Percentiles rank a stretch among this genome's conserved stretches.
Conservation (phyloP, 768 basidiomycete species). For the Hericium erinaceus region DNA sequence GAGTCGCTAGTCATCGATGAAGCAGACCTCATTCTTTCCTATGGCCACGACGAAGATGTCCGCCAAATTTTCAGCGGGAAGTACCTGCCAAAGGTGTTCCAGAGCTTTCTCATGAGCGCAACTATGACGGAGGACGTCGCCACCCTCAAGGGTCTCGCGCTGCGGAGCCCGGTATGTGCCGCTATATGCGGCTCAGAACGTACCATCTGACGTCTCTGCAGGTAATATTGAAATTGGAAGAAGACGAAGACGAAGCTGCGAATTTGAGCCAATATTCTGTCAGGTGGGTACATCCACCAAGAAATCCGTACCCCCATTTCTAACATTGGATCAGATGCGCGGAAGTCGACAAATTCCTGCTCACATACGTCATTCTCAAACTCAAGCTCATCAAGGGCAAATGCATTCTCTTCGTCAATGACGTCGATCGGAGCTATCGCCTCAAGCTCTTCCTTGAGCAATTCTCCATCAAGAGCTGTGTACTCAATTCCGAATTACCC, state of each 20-base stretch:
- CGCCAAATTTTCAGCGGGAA: constrained; percentile 59
- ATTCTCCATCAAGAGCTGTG: constrained; percentile 93
- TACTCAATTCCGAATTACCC: constrained; percentile 92
- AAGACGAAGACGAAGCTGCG: constrained; percentile 74
- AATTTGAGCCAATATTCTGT: constrained; percentile 77
- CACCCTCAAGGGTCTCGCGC: constrained; percentile 74
- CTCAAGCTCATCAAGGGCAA: constrained; percentile 93
- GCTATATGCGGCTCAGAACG: background rate
- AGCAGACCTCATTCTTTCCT: constrained; percentile 93
- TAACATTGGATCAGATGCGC: constrained; percentile 45
- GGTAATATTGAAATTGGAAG: constrained; percentile 83
- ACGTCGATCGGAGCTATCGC: constrained; percentile 89
- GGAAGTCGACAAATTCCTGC: constrained; percentile 94
- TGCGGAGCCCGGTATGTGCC: constrained; percentile 74
- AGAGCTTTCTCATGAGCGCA: constrained; percentile 94
- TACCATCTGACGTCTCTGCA: constrained; percentile 20
- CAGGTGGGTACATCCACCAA: background rate
- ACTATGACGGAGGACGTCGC: constrained; percentile 97
- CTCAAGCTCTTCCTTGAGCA: constrained; percentile 98
- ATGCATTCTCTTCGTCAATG: constrained; percentile 94
- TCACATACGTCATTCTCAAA: constrained; percentile 93
- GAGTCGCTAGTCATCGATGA: constrained; percentile 94
- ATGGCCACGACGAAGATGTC: constrained; percentile 90
- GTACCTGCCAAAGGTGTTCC: constrained; percentile 73
- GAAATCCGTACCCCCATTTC: background rate